Conservation (phyloP, 345 rosid species). For the Murraya paniculata region DNA sequence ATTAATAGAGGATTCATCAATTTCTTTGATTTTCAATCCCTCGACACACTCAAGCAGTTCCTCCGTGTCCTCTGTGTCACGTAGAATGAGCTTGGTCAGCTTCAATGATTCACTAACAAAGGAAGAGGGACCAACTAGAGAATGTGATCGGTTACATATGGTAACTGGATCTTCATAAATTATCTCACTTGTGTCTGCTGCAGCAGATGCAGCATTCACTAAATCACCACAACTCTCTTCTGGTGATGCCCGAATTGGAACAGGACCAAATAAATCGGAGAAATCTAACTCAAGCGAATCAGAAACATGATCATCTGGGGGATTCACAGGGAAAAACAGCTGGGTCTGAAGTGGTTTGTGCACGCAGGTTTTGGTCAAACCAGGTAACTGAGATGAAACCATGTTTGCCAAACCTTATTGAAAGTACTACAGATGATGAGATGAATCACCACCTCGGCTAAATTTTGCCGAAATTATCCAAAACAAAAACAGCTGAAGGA, state of each 20-base stretch:
- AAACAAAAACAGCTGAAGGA: conserved; percentile 24
- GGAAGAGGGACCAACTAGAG: conserved; percentile 86
- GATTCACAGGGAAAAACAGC: conserved; percentile 33
- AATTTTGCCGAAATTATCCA: conserved; percentile 17
- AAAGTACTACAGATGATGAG: conserved; percentile 19
- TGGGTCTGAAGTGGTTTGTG: conserved; percentile 34
- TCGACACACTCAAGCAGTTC: conserved; percentile 43
- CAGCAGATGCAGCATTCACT: conserved; percentile 24
- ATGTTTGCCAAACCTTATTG: conserved; percentile 22
- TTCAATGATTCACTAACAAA: conserved; percentile 54
- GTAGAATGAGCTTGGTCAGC: conserved; percentile 58
- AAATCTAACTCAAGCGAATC: conserved; percentile 68
- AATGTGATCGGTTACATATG: conserved; percentile 76
- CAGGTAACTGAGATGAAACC: conserved; percentile 56
- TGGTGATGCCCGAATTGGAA: conserved; percentile 35
- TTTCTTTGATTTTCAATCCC: conserved; percentile 30
- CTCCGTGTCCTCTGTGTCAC: conserved; percentile 44
- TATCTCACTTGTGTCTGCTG: conserved; percentile 39
- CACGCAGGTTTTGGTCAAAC: conserved; percentile 24
- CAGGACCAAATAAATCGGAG: conserved; percentile 71
- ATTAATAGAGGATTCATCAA: conserved; percentile 31
- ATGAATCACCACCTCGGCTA: conserved; percentile 13
- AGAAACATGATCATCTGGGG: conserved; percentile 38
- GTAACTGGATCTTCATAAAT: conserved; percentile 66
- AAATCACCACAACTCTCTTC: conserved; percentile 29